Evolutionary conservation across 805 yeast genomes (phyloP).

Genomic region (Starmerella vaccinii): DNA sequence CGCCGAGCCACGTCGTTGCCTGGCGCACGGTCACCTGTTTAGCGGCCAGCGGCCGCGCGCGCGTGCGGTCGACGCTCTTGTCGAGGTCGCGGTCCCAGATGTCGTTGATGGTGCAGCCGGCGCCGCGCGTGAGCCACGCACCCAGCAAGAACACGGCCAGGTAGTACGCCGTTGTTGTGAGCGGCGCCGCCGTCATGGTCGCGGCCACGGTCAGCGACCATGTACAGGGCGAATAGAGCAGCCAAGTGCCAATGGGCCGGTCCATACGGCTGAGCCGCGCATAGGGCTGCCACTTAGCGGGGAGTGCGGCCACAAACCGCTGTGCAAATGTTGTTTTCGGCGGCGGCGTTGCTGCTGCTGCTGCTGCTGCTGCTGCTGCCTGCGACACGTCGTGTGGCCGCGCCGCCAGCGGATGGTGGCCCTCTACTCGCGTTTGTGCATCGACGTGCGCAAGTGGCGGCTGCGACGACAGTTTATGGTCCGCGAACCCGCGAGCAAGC

Average conservation of each 20-base stretch:
- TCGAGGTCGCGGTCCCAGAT: slow-evolving; percentile 76
- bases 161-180: slow-evolving; percentile 50
- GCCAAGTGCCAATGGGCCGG: slow-evolving; percentile 90
- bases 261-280: slow-evolving; percentile 87
- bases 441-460: neutral
- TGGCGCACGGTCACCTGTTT: slow-evolving; percentile 63
- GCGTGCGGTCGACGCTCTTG: slow-evolving; percentile 74
- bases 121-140: slow-evolving; percentile 87
- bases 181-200: slow-evolving; percentile 52
- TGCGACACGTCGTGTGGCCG: neutral
- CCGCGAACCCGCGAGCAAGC: neutral
- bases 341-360: neutral
- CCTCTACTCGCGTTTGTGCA: neutral
- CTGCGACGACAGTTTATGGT: neutral
- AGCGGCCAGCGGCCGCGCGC: slow-evolving; percentile 85
- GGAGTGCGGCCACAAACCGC: slow-evolving; percentile 38
- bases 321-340: slow-evolving; percentile 27
- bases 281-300: slow-evolving; percentile 70
- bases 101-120: slow-evolving; percentile 95
- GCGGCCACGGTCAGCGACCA: slow-evolving; percentile 95
- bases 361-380: neutral
- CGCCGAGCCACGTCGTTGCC: slow-evolving; percentile 62
- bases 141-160: slow-evolving; percentile 71
- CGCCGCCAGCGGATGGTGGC: neutral
- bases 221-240: slow-evolving; percentile 70